Evolutionary conservation across 768 basidiomycete genomes (phyloP).

Genomic region (Leccinum ochraceum): DNA sequence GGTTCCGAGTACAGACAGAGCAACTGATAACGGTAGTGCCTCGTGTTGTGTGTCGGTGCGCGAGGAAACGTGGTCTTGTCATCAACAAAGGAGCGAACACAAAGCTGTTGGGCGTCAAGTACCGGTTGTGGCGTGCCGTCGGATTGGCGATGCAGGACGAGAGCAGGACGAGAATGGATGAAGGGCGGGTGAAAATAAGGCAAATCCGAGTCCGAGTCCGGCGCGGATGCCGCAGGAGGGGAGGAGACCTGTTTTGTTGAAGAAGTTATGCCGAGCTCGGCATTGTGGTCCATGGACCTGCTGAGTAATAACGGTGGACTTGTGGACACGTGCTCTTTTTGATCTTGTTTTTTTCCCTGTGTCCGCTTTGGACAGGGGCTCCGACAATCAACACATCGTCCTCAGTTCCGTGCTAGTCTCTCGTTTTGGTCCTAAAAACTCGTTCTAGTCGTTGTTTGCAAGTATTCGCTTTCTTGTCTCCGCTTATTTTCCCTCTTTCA

Average conservation of each 20-base stretch:
- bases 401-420: slow-evolving; percentile 16
- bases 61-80: slow-evolving; percentile 1
- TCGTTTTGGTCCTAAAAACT: slow-evolving; percentile 19
- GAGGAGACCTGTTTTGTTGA: background rate
- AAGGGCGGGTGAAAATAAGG: background rate
- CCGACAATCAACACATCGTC: slow-evolving; percentile 37
- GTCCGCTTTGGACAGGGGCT: slow-evolving; percentile 38
- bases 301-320: slow-evolving; percentile 26
- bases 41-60: slow-evolving; percentile 8
- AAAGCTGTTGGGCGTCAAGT: background rate
- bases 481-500: background rate
- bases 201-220: slow-evolving; percentile 2
- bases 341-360: slow-evolving; percentile 39
- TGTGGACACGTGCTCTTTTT: slow-evolving; percentile 31
- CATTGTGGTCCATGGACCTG: slow-evolving; percentile 29
- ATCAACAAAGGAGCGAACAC: background rate
- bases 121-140: slow-evolving; percentile 7
- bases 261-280: slow-evolving; percentile 13
- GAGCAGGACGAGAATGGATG: slow-evolving; percentile 20
- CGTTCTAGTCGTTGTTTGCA: slow-evolving; percentile 11
- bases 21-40: slow-evolving; percentile 8
- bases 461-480: slow-evolving; percentile 2
- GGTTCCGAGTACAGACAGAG: slow-evolving; percentile 14
- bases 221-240: slow-evolving; percentile 7
- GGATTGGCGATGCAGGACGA: slow-evolving; percentile 10